Evolutionary conservation across 129 eudicot species (phyloP), one percentile per base, ranked within the genome.

Genomic region (Flaveria trinervia): DNA sequence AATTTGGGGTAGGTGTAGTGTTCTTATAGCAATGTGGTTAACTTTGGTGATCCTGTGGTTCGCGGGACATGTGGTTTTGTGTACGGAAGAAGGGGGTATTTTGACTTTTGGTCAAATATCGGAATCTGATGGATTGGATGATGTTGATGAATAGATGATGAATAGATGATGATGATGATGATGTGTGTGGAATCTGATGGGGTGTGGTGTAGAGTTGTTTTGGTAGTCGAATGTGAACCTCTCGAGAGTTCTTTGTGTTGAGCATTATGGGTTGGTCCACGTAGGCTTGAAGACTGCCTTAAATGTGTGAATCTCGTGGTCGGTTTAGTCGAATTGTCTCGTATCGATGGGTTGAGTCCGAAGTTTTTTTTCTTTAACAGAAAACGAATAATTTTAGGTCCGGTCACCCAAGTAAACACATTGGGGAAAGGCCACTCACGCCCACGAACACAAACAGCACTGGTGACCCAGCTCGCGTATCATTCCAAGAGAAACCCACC

Each of bases 241-340:
- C 73, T 36, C 18, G 46, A 68, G 45, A 54, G 45, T 67, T 54
- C 57, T 62, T 33, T 15, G 59, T 22, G 71, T 61, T 1, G 3
- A 18, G 9, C 1, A 6, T 8, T 8, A 45, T 26, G 43, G 61
- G 50, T 78, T 71, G 77, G 82, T 62, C 72, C 73, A 79, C 83
- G 78, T 79, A 64, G 50, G 49, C 55, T 49, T 5, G 9, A 65
- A 9, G 14, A 8, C 6, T 65, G 9, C 48, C 68, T 28, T 11
- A 62, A 26, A 25, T 30, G 20, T 28, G 30, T 15, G 7, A 26
- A 4, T 62, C 44, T 1, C 1, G 8, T 5, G 50, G 50, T 36
- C 7, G 41, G 41, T 36, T 36, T 36, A 36, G 41, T 36, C 41
- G 0, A 36, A 36, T 5, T 8, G 41, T 36, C 41, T 36, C 4